Evolutionary conservation across 2,329 filamentous ascomycete species (phyloP).

Genomic region (Claviceps pazoutovae): DNA sequence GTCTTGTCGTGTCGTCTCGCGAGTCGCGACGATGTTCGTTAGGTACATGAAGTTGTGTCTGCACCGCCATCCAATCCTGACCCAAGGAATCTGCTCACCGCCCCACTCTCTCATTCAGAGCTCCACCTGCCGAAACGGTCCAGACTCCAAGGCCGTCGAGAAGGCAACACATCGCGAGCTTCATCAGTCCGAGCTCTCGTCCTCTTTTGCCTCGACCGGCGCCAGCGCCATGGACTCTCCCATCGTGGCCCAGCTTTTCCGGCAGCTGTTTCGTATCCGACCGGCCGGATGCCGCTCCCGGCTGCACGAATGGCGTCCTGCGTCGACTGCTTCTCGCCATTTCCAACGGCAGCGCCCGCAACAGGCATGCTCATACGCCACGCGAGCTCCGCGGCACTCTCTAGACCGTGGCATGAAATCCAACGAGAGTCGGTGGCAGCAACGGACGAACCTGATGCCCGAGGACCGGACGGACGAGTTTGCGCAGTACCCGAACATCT

Average conservation of each 20-base stretch:
- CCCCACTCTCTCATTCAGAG: not conserved
- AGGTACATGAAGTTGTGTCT: too few relatives aligned
- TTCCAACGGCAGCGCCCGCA: constrained; percentile 2
- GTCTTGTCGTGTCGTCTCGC: too few relatives aligned
- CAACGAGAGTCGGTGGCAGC: constrained; percentile 71
- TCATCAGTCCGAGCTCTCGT: not conserved
- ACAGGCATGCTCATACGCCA: constrained; percentile 14
- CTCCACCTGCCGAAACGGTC: not conserved
- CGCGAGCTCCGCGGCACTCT: constrained; percentile 13
- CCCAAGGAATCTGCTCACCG: not conserved
- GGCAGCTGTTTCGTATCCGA: constrained; percentile 65
- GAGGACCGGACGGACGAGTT: constrained; percentile 71
- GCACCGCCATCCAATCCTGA: not conserved
- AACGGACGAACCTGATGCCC: constrained; percentile 61
- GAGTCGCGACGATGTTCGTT: too few relatives aligned
- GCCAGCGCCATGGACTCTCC: constrained; percentile 60
- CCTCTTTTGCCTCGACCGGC: not conserved
- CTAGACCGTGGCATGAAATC: constrained; percentile 26
- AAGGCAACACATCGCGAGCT: not conserved
- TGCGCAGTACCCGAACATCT: constrained; percentile 69
- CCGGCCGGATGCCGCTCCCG: constrained; percentile 20
- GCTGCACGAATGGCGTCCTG: not conserved
- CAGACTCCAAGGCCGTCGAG: not conserved
- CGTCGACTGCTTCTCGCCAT: not conserved
- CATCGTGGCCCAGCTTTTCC: constrained; percentile 63